Evolutionary conservation across 495 filamentous ascomycete species (phyloP).

Genomic region (Aspergillus wentii): DNA sequence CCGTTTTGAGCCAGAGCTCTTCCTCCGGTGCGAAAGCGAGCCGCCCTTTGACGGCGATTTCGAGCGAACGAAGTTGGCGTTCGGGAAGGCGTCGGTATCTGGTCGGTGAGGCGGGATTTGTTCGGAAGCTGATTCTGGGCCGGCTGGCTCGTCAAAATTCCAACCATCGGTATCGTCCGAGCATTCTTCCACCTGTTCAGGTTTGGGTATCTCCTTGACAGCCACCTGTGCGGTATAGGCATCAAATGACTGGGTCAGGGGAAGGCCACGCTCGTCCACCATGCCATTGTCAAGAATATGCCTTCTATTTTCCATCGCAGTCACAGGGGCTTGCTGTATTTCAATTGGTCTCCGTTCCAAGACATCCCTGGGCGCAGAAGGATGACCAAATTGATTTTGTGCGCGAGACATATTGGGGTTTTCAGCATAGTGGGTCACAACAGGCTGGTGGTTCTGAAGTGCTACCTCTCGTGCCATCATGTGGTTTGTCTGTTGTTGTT

Average conservation of each 20-base stretch:
- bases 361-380: slow-evolving; percentile 18
- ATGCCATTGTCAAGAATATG: slow-evolving; percentile 31
- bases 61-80: slow-evolving; percentile 66
- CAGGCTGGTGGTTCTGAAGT: slow-evolving; percentile 43
- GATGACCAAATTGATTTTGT: slow-evolving; percentile 26
- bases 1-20: slow-evolving; percentile 69
- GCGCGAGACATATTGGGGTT: slow-evolving; percentile 29
- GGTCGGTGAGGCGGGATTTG: slow-evolving; percentile 58
- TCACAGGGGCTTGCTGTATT: slow-evolving; percentile 30
- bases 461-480: slow-evolving; percentile 40
- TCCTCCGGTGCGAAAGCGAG: slow-evolving; percentile 70
- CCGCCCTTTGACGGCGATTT: slow-evolving; percentile 71
- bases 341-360: slow-evolving; percentile 36
- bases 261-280: slow-evolving; percentile 51
- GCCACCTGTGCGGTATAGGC: slow-evolving; percentile 45
- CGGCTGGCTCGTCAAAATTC: slow-evolving; percentile 77
- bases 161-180: slow-evolving; percentile 68
- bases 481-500: slow-evolving; percentile 43
- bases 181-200: slow-evolving; percentile 31
- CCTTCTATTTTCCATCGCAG: slow-evolving; percentile 34
- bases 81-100: slow-evolving; percentile 81
- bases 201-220: slow-evolving; percentile 27
- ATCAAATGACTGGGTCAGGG: slow-evolving; percentile 54
- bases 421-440: slow-evolving; percentile 39
- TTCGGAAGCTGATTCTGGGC: slow-evolving; percentile 38